A percentile compares a stretch with the other conserved stretches of the same genome.
Evolutionary conservation across 108 stramenopile species (phyloP).

Genomic region (Nitzschia palea): DNA sequence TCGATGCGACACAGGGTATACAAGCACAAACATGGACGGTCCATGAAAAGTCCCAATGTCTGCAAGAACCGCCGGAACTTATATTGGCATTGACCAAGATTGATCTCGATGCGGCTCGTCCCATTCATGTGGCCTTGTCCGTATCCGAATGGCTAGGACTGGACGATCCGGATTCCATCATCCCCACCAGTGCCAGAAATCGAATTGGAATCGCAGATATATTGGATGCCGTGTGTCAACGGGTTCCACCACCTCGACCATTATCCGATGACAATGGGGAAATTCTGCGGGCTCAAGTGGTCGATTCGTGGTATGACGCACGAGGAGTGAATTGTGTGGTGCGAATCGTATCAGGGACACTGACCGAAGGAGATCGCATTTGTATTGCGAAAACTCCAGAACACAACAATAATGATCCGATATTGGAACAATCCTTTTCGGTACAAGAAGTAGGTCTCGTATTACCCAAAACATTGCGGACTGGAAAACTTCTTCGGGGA

Average conservation of each 20-base stretch:
- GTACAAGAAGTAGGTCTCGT: constrained; percentile 93
- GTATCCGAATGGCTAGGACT: constrained; percentile 77
- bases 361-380: constrained; percentile 61
- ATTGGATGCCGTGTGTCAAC: constrained; percentile 67
- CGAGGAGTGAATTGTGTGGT: constrained; percentile 73
- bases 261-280: constrained; percentile 52
- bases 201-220: constrained; percentile 72
- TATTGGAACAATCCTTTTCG: constrained; percentile 43
- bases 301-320: constrained; percentile 95
- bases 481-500: constrained; percentile 63
- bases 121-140: constrained; percentile 82
- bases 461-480: constrained; percentile 70
- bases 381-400: constrained; percentile 24
- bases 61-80: constrained; percentile 49
- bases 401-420: neutral
- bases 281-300: constrained; percentile 83
- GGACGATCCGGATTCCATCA: constrained; percentile 88
- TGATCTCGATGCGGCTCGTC: constrained; percentile 87
- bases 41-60: constrained; percentile 86
- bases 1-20: constrained; percentile 95
- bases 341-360: constrained; percentile 52
- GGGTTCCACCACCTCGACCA: constrained; percentile 66
- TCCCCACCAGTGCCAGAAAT: constrained; percentile 87
- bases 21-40: constrained; percentile 98
- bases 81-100: constrained; percentile 94